Evolutionary conservation across 2,329 filamentous ascomycete genomes (phyloP), one percentile per base, ranked within the genome.

Genomic region (Diaporthe australafricana): DNA sequence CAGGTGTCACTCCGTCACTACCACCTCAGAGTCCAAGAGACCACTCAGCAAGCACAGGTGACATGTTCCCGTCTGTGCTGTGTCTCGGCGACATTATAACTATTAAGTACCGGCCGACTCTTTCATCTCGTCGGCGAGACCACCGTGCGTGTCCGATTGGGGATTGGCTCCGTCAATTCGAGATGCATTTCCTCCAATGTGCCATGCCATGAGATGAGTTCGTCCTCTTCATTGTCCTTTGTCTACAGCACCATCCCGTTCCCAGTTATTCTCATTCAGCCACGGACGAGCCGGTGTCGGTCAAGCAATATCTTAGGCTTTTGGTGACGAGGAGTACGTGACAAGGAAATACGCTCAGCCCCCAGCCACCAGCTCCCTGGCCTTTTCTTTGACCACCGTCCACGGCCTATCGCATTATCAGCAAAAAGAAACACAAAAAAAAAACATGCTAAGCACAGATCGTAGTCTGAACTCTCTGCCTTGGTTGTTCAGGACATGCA

Each of bases 91-190:
- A 5, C 60, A 50, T 50, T 38, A 38, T 38, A 27, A 50, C 30
- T 27, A 50, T 65, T 45, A n/a, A 38, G 25, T 8, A 56, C 42
- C 35, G 22, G 9, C 55, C 66, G 16, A 17, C 42, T 38, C 38
- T 57, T 48, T 69, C 66, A 40, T 69, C 52, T 68, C 30, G 30
- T 60, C 53, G 52, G 30, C 52, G 52, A 25, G 42, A 45, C 52
- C 42, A 56, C 66, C 66, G 53, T 67, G 63, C 50, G 63, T 67
- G 45, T 55, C 63, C 47, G 63, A 12, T 22, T 55, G 48, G 35
- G 47, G 48, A 27, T 27, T 67, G 55, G 47, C 47, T 45, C 48
- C 25, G 35, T 50, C 52, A 48, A 57, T 57, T 25, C 35, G n/a
- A 35, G 40, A 57, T 47, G 53, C 9, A 14, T 27, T 35, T 12